Evolutionary conservation across 1,284 basidiomycete species (phyloP), one percentile per base, ranked within the genome.

Genomic region (Apiotrichum porosum): DNA sequence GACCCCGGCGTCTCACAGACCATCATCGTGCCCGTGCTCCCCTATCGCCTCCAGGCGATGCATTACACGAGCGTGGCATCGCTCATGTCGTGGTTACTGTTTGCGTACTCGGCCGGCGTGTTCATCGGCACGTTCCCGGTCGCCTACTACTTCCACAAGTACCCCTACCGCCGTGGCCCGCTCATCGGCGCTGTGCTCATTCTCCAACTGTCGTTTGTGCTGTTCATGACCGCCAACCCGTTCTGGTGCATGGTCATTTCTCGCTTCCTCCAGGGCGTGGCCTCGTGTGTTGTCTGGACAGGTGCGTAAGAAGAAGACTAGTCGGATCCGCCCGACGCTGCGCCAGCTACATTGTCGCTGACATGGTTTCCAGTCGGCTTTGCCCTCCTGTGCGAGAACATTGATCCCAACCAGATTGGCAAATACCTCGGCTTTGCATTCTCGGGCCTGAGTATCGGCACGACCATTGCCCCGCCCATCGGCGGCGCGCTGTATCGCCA

Each of bases 211-310:
- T 49, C 51, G 78, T 82, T 15, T 79, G 82, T 88, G 19, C 76
- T 88, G 73, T 78, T 89, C 41, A 88, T 88, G 85, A 80, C 86
- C 51, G 83, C 84, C 0, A 81, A 79, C 3, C 78, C 75, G 18
- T 89, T 82, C 61, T 76, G 81, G 70, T 72, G 84, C 13, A 86
- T 89, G 84, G 80, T 80, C 13, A 34, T 88, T 24, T 83, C 85
- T 15, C 80, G 87, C 18, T 70, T 83, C 15, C 49, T 86, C 9
- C 86, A 88, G 69, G 86, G 87, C 1, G 72, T 84, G 15, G 81
- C 82, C 30, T 84, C 83, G 2, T 82, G 84, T 1, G 79, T 86
- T 57, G 78, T 89, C 9, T 88, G 86, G 86, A 79, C 84, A 0
- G 80, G 85, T 34, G 84, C 83, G 69, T 87, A 21, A n/a, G n/a